phyloP scores from a whole-genome alignment of 2,329 filamentous ascomycete genomes.

The Talaromyces piceae region DNA sequence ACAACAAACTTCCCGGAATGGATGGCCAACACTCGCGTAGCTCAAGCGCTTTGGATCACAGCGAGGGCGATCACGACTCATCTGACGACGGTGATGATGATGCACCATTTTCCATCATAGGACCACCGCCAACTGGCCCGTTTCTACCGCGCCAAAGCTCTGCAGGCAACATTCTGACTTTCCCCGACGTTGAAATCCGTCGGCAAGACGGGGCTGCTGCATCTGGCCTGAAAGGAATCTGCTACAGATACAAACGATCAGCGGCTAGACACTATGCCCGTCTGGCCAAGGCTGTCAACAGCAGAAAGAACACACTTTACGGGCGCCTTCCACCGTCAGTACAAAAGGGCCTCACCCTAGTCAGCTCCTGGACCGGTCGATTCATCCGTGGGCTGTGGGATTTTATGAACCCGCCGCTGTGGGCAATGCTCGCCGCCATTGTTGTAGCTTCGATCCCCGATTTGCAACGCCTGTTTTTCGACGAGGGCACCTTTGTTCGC shows the following conservation, averaged over 20 bases:
- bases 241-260: conserved; percentile 22
- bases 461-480: conserved; percentile 80
- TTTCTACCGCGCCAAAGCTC: conserved; percentile 34
- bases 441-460: conserved; percentile 79
- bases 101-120: conserved; percentile 20
- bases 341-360: conserved; percentile 43
- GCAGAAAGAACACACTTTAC: conserved; percentile 32
- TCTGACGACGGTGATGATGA: conserved; percentile 16
- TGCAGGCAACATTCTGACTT: conserved; percentile 54
- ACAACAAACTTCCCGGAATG: conserved; percentile 24
- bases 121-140: conserved; percentile 25
- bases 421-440: conserved; percentile 92
- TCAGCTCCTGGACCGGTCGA: conserved; percentile 35
- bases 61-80: conserved; percentile 9
- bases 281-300: conserved; percentile 16
- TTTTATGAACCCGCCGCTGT: conserved; percentile 97
- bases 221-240: conserved; percentile 19
- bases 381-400: conserved; percentile 68
- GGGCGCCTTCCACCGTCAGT: conserved; percentile 44
- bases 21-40: conserved; percentile 1
- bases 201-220: conserved; percentile 19
- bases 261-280: conserved; percentile 16
- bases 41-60: background rate
- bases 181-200: conserved; percentile 36
- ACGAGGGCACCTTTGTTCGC: conserved; percentile 78